A percentile compares a stretch with the other conserved stretches of the same genome.
Evolutionary conservation across 1,284 basidiomycete species (phyloP).

Genomic region (Ceratorhiza oryzae-sativae): DNA sequence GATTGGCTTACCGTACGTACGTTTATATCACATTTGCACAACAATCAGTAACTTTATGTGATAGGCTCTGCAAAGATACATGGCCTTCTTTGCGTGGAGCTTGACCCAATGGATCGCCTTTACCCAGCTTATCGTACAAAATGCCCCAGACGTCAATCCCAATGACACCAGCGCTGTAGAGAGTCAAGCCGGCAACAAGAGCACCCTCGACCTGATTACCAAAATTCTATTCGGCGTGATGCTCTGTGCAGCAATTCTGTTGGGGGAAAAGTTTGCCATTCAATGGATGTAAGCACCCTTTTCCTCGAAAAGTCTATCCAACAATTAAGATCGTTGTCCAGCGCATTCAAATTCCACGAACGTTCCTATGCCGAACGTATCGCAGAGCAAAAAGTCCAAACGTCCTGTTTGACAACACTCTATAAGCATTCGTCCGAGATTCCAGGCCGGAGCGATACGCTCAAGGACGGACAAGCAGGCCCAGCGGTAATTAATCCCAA

Average conservation of each 20-base stretch:
- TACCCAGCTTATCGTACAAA: conserved; percentile 64
- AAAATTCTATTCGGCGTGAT: conserved; percentile 79
- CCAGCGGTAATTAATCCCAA: conserved; percentile 60
- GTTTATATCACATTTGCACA: background rate
- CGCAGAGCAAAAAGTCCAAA: conserved; percentile 81
- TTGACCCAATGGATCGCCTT: conserved; percentile 71
- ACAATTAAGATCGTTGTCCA: background rate
- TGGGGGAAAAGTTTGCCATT: conserved; percentile 85
- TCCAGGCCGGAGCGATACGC: conserved; percentile 71
- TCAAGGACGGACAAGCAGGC: conserved; percentile 56
- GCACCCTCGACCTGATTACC: conserved; percentile 58
- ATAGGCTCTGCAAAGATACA: conserved; percentile 66
- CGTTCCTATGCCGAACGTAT: conserved; percentile 88
- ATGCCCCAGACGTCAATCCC: conserved; percentile 48
- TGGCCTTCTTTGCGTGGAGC: conserved; percentile 78
- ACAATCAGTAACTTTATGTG: background rate
- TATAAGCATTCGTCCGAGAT: conserved; percentile 81
- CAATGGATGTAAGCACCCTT: conserved; percentile 67
- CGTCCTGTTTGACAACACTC: conserved; percentile 74
- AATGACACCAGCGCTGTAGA: conserved; percentile 43
- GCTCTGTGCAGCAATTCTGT: conserved; percentile 73
- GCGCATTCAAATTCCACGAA: conserved; percentile 79
- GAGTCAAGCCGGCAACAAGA: conserved; percentile 43
- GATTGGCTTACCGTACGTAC: conserved; percentile 65
- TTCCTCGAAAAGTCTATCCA: background rate